Evolutionary conservation across 176 grass and related monocot species (phyloP).

Genomic region (Oryza meyeriana): DNA sequence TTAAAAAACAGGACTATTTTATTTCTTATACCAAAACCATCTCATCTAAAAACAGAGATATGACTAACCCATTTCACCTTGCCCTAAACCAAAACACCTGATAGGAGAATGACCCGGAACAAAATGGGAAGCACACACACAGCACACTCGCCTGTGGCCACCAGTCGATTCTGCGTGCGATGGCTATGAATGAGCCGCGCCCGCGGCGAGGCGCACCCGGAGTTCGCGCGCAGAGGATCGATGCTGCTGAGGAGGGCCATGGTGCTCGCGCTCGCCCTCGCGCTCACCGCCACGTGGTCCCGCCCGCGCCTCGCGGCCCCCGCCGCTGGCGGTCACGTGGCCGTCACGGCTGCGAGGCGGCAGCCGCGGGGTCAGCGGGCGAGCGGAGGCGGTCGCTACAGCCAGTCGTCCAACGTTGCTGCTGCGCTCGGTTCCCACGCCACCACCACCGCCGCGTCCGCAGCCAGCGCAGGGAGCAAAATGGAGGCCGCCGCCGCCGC

Average conservation of each 20-base stretch:
- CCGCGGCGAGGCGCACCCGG: not conserved
- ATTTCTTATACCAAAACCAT: too few species aligned
- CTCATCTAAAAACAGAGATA: too few species aligned
- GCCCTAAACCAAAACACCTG: too few species aligned
- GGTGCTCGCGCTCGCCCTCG: slow-evolving; percentile 6
- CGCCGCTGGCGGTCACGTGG: not conserved
- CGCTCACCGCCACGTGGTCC: slow-evolving; percentile 23
- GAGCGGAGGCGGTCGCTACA: not conserved
- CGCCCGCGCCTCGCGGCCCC: slow-evolving; percentile 17
- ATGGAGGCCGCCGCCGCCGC: slow-evolving; percentile 26
- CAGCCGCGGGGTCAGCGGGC: not conserved
- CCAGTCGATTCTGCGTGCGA: not conserved
- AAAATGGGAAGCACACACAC: not conserved
- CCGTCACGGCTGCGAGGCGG: not conserved
- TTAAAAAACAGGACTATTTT: too few species aligned
- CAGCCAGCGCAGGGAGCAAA: not conserved
- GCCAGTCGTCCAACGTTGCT: too few species aligned
- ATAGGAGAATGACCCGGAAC: too few species aligned
- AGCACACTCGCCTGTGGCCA: not conserved
- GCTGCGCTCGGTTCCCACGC: too few species aligned
- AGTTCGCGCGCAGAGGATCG: slow-evolving; percentile 16
- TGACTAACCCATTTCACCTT: too few species aligned
- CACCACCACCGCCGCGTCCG: too few species aligned
- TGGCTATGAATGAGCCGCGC: not conserved
- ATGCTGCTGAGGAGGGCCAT: slow-evolving; percentile 10